phyloP scores from a whole-genome alignment of 2,329 filamentous ascomycete genomes.

The Penicillium sp. region DNA sequence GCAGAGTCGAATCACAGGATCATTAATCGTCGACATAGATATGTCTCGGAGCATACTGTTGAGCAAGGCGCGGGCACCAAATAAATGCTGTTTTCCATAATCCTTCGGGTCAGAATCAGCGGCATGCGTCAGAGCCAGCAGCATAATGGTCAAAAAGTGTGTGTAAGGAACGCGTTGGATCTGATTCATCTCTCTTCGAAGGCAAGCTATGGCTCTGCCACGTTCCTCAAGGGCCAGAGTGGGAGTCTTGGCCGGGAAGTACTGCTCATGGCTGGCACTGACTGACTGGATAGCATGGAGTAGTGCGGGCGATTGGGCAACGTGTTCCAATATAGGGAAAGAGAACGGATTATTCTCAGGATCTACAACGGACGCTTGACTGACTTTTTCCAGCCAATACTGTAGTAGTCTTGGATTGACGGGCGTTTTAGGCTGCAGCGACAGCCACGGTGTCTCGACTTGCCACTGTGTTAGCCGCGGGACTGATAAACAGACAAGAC shows the following conservation, averaged over 20 bases:
- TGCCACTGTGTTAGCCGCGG: conserved; percentile 19
- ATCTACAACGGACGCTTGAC: conserved; percentile 15
- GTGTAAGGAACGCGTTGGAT: not conserved
- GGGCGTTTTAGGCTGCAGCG: conserved; percentile 1
- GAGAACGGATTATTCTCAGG: conserved; percentile 20
- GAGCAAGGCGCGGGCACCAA: conserved; percentile 14
- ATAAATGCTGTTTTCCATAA: conserved; percentile 18
- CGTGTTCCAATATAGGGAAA: conserved; percentile 12
- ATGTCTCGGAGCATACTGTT: conserved; percentile 16
- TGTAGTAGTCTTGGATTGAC: conserved; percentile 18
- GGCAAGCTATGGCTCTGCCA: conserved; percentile 17
- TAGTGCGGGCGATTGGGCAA: conserved; percentile 16
- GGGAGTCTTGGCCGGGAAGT: conserved; percentile 8
- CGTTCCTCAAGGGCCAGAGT: conserved; percentile 18
- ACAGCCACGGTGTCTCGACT: conserved; percentile 16
- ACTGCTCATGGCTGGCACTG: conserved; percentile 21
- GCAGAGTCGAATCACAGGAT: conserved; percentile 9
- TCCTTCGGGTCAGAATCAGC: conserved; percentile 13
- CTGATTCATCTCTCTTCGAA: conserved; percentile 15
- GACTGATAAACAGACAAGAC: conserved; percentile 13
- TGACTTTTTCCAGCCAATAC: conserved; percentile 22
- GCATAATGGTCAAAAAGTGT: conserved; percentile 12
- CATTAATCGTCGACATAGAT: conserved; percentile 8
- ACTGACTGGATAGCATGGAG: conserved; percentile 18
- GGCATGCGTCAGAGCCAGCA: conserved; percentile 11